phyloP scores from a whole-genome alignment of 176 grass and related monocot species.

The Secale cereale region DNA sequence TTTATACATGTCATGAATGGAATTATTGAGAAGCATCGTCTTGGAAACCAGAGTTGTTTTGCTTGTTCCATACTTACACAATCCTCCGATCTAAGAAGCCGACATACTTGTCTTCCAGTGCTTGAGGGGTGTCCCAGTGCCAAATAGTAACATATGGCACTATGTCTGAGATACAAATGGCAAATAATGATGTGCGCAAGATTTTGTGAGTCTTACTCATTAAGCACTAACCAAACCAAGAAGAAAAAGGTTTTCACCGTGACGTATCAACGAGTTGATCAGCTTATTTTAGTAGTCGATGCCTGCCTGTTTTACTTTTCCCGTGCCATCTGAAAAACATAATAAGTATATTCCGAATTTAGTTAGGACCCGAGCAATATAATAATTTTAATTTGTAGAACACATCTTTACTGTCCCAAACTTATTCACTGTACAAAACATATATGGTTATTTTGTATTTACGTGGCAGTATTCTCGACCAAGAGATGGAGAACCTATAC shows the following conservation, averaged over 20 bases:
- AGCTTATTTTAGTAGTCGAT: not conserved
- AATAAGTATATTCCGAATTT: not conserved
- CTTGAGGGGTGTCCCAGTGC: conserved; percentile 36
- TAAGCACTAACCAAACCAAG: not conserved
- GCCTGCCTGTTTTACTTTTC: not conserved
- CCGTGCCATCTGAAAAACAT: not conserved
- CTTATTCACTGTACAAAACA: not conserved
- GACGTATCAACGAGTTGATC: not conserved
- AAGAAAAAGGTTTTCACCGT: not conserved
- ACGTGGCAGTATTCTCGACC: conserved; percentile 53
- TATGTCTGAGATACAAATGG: not conserved
- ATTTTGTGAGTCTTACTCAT: not conserved
- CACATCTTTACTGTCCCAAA: not conserved
- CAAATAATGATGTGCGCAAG: not conserved
- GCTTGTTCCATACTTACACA: conserved; percentile 4
- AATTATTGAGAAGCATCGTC: not conserved
- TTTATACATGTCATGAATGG: not conserved
- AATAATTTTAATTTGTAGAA: not conserved
- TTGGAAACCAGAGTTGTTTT: not conserved
- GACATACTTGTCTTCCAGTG: not conserved
- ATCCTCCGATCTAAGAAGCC: conserved; percentile 5
- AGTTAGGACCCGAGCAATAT: not conserved
- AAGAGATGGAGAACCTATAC: conserved; percentile 51
- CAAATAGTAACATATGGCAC: conserved; percentile 18
- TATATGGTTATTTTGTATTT: not conserved